Evolutionary conservation across 805 yeast genomes (phyloP).

Genomic region (Pichia nanzhaoensis): DNA sequence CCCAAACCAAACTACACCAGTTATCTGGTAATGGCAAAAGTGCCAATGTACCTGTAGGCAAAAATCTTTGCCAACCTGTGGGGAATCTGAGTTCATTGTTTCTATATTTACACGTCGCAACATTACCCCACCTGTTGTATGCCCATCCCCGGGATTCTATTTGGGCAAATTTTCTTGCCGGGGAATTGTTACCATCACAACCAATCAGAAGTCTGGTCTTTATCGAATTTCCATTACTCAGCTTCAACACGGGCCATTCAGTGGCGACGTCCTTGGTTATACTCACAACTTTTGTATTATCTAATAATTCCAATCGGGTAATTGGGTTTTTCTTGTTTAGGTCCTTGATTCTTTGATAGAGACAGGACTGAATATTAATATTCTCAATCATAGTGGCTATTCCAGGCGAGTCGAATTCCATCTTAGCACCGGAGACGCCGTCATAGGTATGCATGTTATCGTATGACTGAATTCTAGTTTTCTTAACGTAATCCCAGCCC

Average conservation of each 20-base stretch:
- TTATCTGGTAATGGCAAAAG: conserved; percentile 81
- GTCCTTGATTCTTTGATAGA: conserved; percentile 48
- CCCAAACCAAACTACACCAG: conserved; percentile 91
- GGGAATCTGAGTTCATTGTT: conserved; percentile 56
- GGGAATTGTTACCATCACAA: conserved; percentile 94
- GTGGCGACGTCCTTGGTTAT: conserved; percentile 37
- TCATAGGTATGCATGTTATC: conserved; percentile 84
- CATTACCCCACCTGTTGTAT: conserved; percentile 85
- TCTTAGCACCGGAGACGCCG: conserved; percentile 61
- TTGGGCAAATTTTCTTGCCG: conserved; percentile 74
- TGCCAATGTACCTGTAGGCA: conserved; percentile 90
- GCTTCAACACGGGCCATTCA: conserved; percentile 72
- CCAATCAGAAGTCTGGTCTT: conserved; percentile 80
- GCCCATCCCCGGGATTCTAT: conserved; percentile 91
- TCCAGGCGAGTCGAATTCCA: conserved; percentile 62
- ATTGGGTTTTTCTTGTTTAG: conserved; percentile 25
- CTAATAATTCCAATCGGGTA: conserved; percentile 39
- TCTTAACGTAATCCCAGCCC: conserved; percentile 62
- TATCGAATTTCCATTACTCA: conserved; percentile 57
- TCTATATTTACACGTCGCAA: conserved; percentile 74
- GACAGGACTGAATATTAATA: conserved; percentile 71
- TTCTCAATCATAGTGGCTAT: conserved; percentile 88
- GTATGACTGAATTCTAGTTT: conserved; percentile 71
- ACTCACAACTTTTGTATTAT: conserved; percentile 58
- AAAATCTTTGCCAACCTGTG: conserved; percentile 90